A percentile compares a stretch with the other conserved stretches of the same genome.
Conservation (phyloP, 371 early-diverging fungal species). For the Lichtheimia ornata region DNA sequence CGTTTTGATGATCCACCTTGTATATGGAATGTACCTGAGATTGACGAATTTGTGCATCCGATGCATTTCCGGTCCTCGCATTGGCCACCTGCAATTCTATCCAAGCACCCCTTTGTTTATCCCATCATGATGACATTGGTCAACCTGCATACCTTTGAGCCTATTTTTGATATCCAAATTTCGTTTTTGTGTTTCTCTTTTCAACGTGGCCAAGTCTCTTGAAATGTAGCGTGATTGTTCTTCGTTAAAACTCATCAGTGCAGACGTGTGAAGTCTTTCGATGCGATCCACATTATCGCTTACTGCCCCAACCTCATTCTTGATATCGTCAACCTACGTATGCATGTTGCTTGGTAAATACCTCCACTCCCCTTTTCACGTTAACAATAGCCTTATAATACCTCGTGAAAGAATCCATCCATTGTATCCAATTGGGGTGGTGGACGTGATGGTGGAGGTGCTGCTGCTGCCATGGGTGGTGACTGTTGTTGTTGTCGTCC, state of each 20-base stretch:
- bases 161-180: slow-evolving; percentile 30
- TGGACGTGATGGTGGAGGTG: slow-evolving; percentile 12
- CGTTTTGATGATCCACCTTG: background rate
- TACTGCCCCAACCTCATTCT: slow-evolving; percentile 30
- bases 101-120: slow-evolving; percentile 13
- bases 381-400: slow-evolving; percentile 25
- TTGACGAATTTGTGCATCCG: slow-evolving; percentile 37
- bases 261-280: slow-evolving; percentile 31
- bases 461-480: too few relatives aligned
- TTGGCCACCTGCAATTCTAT: slow-evolving; percentile 32
- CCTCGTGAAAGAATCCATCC: slow-evolving; percentile 44
- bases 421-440: slow-evolving; percentile 28
- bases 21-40: slow-evolving; percentile 26
- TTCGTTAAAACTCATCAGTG: slow-evolving; percentile 43
- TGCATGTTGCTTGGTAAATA: background rate
- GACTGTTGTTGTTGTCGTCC: too few relatives aligned
- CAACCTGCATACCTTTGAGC: slow-evolving; percentile 29
- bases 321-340: slow-evolving; percentile 38
- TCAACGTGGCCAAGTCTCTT: slow-evolving; percentile 29
- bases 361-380: too few relatives aligned
- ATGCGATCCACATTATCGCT: slow-evolving; percentile 43
- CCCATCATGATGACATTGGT: slow-evolving; percentile 14
- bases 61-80: slow-evolving; percentile 18
- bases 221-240: slow-evolving; percentile 35
- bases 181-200: slow-evolving; percentile 31